A percentile compares a stretch with the other conserved stretches of the same genome.
phyloP scores from a whole-genome alignment of 768 basidiomycete species.

The Trametes sanguinea region DNA sequence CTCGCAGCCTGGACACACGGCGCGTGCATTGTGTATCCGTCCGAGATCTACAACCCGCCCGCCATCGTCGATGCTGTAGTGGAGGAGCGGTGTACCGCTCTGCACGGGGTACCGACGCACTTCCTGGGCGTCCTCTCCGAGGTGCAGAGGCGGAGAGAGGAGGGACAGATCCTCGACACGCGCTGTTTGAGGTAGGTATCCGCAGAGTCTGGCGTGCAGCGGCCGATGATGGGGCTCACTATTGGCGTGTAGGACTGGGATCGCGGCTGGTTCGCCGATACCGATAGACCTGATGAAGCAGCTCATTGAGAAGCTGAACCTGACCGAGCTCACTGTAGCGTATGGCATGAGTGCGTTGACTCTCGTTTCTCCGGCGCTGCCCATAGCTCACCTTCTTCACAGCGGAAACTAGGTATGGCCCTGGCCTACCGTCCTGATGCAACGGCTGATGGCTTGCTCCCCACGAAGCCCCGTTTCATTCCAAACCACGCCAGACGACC shows the following conservation, averaged over 20 bases:
- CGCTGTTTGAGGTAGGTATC: slow-evolving; percentile 52
- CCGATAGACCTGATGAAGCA: slow-evolving; percentile 80
- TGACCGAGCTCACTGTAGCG: slow-evolving; percentile 71
- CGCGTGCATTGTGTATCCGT: slow-evolving; percentile 74
- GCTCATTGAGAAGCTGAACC: slow-evolving; percentile 65
- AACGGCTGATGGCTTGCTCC: background rate
- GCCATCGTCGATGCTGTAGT: slow-evolving; percentile 72
- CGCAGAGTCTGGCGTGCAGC: background rate
- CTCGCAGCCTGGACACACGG: slow-evolving; percentile 77
- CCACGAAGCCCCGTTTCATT: slow-evolving; percentile 73
- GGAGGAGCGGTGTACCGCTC: slow-evolving; percentile 69
- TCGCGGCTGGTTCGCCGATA: slow-evolving; percentile 77
- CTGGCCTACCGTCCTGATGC: background rate
- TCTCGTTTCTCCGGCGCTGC: background rate
- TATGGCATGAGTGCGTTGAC: slow-evolving; percentile 81
- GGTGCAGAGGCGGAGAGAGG: slow-evolving; percentile 53
- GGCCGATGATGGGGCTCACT: background rate
- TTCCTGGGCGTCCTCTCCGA: slow-evolving; percentile 76
- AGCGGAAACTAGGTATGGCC: slow-evolving; percentile 70
- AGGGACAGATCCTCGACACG: slow-evolving; percentile 50
- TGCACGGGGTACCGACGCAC: slow-evolving; percentile 87
- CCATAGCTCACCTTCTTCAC: background rate
- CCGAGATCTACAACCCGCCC: slow-evolving; percentile 60
- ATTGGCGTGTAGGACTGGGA: slow-evolving; percentile 60
- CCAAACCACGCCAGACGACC: slow-evolving; percentile 71